Conservation (phyloP, 768 basidiomycete species). For the Suillus paluster region DNA sequence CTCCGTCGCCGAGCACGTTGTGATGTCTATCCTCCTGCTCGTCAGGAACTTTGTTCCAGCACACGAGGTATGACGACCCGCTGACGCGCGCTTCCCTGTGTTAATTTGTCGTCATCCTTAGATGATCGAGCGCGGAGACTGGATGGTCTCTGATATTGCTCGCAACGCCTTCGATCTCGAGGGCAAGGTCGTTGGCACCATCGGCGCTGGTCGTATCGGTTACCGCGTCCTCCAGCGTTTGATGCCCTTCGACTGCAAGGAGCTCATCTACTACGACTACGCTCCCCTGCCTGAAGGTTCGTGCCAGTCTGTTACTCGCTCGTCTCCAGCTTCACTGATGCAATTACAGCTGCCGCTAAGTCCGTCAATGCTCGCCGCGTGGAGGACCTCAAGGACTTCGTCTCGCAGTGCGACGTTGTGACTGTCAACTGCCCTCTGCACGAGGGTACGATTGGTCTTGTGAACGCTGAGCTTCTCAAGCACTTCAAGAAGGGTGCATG, state of each 20-base stretch:
- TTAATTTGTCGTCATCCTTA: conserved; percentile 23
- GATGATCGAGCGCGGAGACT: conserved; percentile 86
- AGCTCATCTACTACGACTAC: conserved; percentile 91
- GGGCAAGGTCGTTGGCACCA: conserved; percentile 89
- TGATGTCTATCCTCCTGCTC: conserved; percentile 89
- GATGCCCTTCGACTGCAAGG: conserved; percentile 84
- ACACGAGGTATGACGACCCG: conserved; percentile 63
- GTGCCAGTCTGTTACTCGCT: not conserved
- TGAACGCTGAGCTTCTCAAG: conserved; percentile 80
- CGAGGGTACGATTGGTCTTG: conserved; percentile 79
- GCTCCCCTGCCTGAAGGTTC: conserved; percentile 66
- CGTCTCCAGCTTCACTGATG: not conserved
- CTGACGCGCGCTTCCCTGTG: not conserved
- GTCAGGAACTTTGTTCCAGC: conserved; percentile 90
- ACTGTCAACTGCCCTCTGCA: conserved; percentile 91
- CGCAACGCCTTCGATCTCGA: conserved; percentile 89
- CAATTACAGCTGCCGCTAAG: conserved; percentile 58
- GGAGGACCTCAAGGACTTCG: conserved; percentile 71
- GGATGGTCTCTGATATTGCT: conserved; percentile 85
- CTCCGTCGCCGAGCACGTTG: conserved; percentile 89
- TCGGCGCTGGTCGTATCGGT: conserved; percentile 84
- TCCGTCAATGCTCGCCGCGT: conserved; percentile 75
- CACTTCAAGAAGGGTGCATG: conserved; percentile 93
- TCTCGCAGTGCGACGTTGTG: conserved; percentile 70
- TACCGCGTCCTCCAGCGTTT: conserved; percentile 85